phyloP scores from a whole-genome alignment of 1,139 yeast species.

The Suhomyces taliae region DNA sequence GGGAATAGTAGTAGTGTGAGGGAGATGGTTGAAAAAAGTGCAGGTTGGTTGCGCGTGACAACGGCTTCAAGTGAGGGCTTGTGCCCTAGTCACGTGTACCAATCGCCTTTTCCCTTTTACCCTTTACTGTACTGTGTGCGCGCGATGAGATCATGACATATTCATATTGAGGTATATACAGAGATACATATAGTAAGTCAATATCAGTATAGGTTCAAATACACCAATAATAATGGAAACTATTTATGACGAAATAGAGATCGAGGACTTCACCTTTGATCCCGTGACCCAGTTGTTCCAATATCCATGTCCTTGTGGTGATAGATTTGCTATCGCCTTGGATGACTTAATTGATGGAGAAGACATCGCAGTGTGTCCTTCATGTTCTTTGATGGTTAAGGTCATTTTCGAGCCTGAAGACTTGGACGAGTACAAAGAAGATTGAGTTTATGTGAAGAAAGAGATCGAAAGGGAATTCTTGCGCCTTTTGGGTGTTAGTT shows the following conservation, averaged over 20 bases:
- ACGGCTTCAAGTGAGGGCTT: slow-evolving; percentile 5
- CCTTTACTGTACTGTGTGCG: not conserved
- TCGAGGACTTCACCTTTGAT: slow-evolving; percentile 94
- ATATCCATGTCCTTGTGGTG: slow-evolving; percentile 99
- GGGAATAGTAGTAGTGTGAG: not conserved
- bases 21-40: not conserved
- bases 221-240: slow-evolving; percentile 40
- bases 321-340: slow-evolving; percentile 79
- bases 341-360: slow-evolving; percentile 91
- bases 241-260: slow-evolving; percentile 91
- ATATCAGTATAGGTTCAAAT: too few species aligned
- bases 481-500: too few species aligned
- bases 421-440: slow-evolving; percentile 31
- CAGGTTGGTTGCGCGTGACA: not conserved
- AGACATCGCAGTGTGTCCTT: slow-evolving; percentile 94
- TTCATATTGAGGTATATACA: too few species aligned
- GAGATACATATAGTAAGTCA: not conserved
- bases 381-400: slow-evolving; percentile 90
- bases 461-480: too few species aligned
- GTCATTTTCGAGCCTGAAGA: slow-evolving; percentile 76
- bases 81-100: slow-evolving; percentile 10
- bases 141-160: too few species aligned
- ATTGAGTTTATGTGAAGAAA: not conserved
- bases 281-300: slow-evolving; percentile 76
- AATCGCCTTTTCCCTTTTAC: not conserved